A percentile compares a stretch with the other conserved stretches of the same genome.
Evolutionary conservation across 345 rosid genomes (phyloP).

Genomic region (Aurinia saxatilis): DNA sequence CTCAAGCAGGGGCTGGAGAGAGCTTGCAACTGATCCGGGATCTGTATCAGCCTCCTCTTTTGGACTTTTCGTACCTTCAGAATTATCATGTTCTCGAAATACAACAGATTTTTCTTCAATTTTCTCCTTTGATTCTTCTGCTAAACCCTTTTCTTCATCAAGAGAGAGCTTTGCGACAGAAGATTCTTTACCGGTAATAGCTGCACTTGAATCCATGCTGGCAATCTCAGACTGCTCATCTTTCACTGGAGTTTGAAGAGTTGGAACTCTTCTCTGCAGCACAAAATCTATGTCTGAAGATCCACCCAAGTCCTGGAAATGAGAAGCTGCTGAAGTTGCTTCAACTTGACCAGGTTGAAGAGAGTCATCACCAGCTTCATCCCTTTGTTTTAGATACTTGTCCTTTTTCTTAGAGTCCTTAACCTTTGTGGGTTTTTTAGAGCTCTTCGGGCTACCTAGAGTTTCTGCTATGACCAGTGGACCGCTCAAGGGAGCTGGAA

Average conservation of each 20-base stretch:
- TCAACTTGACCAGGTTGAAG: constrained; percentile 35
- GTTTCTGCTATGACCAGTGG: constrained; percentile 90
- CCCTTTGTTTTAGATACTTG: constrained; percentile 71
- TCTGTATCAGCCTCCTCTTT: constrained; percentile 32
- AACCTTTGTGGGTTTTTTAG: constrained; percentile 56
- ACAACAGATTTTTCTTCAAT: constrained; percentile 20
- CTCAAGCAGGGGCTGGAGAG: constrained; percentile 30
- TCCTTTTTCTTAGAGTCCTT: constrained; percentile 79
- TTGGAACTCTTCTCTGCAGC: constrained; percentile 58
- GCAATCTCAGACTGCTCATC: constrained; percentile 32
- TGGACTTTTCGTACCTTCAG: constrained; percentile 25
- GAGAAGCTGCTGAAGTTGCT: constrained; percentile 29
- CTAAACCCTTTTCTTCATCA: constrained; percentile 23
- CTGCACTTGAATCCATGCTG: constrained; percentile 32
- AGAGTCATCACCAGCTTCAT: constrained; percentile 41
- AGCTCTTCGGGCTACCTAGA: constrained; percentile 51
- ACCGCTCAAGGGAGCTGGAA: constrained; percentile 91
- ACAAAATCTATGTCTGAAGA: constrained; percentile 56
- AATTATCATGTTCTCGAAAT: constrained; percentile 29
- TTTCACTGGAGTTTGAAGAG: constrained; percentile 30
- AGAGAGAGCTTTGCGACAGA: constrained; percentile 24
- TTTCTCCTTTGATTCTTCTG: constrained; percentile 23
- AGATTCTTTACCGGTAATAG: constrained; percentile 28
- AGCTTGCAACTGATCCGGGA: constrained; percentile 29
- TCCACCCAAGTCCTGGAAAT: constrained; percentile 23